Percentiles rank a stretch among this genome's conserved stretches.
phyloP scores from a whole-genome alignment of 2,329 filamentous ascomycete species.

The Mycosphaerelloides madeirae region DNA sequence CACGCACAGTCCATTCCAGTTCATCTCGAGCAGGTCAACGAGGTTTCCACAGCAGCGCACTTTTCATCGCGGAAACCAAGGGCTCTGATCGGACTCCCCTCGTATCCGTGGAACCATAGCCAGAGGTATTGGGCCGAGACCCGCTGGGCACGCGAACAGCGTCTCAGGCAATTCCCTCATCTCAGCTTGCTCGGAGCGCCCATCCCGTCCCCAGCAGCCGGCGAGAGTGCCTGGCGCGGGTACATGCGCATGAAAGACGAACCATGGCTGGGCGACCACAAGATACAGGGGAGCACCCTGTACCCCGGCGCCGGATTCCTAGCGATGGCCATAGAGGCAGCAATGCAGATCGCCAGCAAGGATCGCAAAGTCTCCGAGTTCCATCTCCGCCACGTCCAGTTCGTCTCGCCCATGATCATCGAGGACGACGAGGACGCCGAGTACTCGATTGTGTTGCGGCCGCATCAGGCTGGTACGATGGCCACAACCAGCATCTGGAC shows the following conservation, averaged over 20 bases:
- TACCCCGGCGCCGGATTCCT: conserved; percentile 27
- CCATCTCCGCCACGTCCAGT: conserved; percentile 9
- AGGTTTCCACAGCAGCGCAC: too few relatives aligned
- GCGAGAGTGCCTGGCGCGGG: conserved; percentile 1
- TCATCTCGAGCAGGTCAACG: too few relatives aligned
- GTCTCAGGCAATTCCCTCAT: too few relatives aligned
- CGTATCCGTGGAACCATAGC: too few relatives aligned
- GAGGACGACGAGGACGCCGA: background rate
- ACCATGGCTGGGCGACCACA: conserved; percentile 32
- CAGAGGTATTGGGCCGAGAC: too few relatives aligned
- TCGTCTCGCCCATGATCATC: background rate
- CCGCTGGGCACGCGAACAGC: too few relatives aligned
- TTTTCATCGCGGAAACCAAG: too few relatives aligned
- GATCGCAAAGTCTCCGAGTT: conserved; percentile 3
- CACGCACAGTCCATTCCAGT: too few relatives aligned
- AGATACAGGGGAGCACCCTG: conserved; percentile 20
- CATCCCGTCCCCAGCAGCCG: too few relatives aligned
- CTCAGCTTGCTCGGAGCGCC: too few relatives aligned
- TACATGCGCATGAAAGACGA: conserved; percentile 13
- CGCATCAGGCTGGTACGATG: conserved; percentile 2
- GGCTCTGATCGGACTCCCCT: too few relatives aligned
- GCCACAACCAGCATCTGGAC: background rate
- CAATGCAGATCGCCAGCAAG: conserved; percentile 3
- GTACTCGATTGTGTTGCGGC: conserved; percentile 6
- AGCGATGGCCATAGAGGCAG: conserved; percentile 15